Evolutionary conservation across 768 basidiomycete genomes (phyloP), one percentile per base, ranked within the genome.

Genomic region (Trametes villosa): DNA sequence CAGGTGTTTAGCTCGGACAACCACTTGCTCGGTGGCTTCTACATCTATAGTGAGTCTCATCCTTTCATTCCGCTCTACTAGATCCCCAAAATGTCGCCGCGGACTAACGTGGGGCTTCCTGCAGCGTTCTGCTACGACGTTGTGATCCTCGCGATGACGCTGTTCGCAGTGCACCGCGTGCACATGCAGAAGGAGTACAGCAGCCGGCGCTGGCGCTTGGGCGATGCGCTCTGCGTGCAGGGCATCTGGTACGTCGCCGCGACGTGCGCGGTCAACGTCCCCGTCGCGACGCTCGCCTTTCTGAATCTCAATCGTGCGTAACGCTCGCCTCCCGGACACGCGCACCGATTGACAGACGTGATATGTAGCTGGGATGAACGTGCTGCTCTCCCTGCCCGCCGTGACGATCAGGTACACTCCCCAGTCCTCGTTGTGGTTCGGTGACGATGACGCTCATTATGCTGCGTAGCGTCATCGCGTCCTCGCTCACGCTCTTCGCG

Each of bases 61-160:
- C 12, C 44, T 41, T n/a, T 20, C 4, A 9, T 42, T 38, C 36
- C 26, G 8, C 5, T 31, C 26, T 26, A 11, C 22, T 47, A 13
- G 6, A 22, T 50, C 31, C 31, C 31, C 9, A 33, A 4, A 22
- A 34, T 9, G 9, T 11, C n/a, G n/a, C n/a, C 34, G n/a, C 45
- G 22, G 40, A n/a, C 18, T 30, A 17, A 7, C n/a, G n/a, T 11
- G 17, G 45, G 30, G 15, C 34, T 8, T 4, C 40, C 20, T 30
- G 41, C 51, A 63, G 62, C 62, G 27, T 50, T 63, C 48, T 30
- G n/a, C 24, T 63, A 54, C 57, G 62, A 63, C 31, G 40, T 63
- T 13, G 52, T 45, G 24, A 63, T 63, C 11, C 46, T 63, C 3
- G 33, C 34, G n/a, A 31, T 53, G 46, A 63, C 62, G 27, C 26